Evolutionary conservation across 345 rosid species (phyloP).

Genomic region (Sapria himalayana): DNA sequence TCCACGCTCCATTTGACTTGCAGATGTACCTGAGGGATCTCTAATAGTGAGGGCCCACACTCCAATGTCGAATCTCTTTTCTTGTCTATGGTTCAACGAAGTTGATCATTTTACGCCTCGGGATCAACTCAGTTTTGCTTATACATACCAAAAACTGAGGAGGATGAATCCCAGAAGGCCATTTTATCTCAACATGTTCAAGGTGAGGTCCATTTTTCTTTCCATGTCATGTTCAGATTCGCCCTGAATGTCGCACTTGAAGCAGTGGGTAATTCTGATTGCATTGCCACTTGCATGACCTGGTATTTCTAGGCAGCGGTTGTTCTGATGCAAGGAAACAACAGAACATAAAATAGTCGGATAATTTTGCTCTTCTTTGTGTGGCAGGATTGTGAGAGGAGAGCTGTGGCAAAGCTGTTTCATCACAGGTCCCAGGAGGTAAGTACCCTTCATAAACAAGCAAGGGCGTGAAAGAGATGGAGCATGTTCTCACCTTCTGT

Average conservation of each 20-base stretch:
- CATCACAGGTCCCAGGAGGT: conserved; percentile 72
- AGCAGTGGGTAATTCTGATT: no score
- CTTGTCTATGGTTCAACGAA: conserved; percentile 98
- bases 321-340: no score
- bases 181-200: conserved; percentile 84
- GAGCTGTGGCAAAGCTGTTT: conserved; percentile 62
- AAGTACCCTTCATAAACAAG: conserved; percentile 19
- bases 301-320: no score
- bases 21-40: conserved; percentile 99
- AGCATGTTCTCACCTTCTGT: no score
- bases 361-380: not conserved
- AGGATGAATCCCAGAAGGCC: conserved; percentile 60
- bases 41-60: conserved; percentile 87
- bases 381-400: conserved; percentile 88
- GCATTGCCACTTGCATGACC: no score
- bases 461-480: conserved; percentile 11
- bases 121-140: conserved; percentile 90
- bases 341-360: no score
- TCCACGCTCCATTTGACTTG: no score
- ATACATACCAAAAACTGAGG: conserved; percentile 66
- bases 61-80: conserved; percentile 90
- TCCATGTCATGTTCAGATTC: no score
- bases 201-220: no score
- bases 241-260: no score
- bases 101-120: conserved; percentile 91